Evolutionary conservation across 2,329 filamentous ascomycete genomes (phyloP), one percentile per base, ranked within the genome.

Genomic region (Colletotrichum tamarilloi): DNA sequence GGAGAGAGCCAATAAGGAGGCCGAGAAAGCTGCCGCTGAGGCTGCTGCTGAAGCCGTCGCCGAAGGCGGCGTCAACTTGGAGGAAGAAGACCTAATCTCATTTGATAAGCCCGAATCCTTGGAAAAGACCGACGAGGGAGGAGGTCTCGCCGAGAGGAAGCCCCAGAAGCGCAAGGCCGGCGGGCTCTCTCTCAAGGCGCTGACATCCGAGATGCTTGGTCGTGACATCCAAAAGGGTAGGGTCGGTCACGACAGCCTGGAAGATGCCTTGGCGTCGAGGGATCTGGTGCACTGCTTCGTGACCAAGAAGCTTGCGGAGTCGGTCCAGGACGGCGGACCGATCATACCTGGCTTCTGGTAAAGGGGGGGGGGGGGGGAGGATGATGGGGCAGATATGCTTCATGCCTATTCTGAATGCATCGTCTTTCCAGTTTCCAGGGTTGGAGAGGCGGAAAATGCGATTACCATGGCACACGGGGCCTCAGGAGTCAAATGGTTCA

Each of bases 251-350:
- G 83, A 86, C 73, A 86, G 84, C 66, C 58, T 85, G 19, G 85
- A 87, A 74, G 85, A 87, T 73, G 84, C 85, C 5, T 74, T 85
- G 59, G 85, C 85, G 0, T 80, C 82, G 4, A 77, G 86, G 14
- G 84, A 87, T 70, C 68, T 87, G 46, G 77, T 83, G 5, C 77
- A 82, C 58, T 85, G 84, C 83, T 81, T 83, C 64, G 74, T 83
- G 49, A 53, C 58, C 42, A 52, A 68, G 24, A 70, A 57, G 22
- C n/a, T 22, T 9, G 26, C 57, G 8, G 56, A 30, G 49, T 28
- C 35, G 26, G 26, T 26, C 3, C 30, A 49, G 42, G 49, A 24
- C 12, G n/a, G 24, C 16, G 16, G 42, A 4, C 26, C 28, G 19
- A 8, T 6, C 9, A 14, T 38, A 1, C 4, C 30, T 26, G 62